Base-by-base conservation (phyloP, 352 stramenopile genomes). In the Pythium inflatum region DNA sequence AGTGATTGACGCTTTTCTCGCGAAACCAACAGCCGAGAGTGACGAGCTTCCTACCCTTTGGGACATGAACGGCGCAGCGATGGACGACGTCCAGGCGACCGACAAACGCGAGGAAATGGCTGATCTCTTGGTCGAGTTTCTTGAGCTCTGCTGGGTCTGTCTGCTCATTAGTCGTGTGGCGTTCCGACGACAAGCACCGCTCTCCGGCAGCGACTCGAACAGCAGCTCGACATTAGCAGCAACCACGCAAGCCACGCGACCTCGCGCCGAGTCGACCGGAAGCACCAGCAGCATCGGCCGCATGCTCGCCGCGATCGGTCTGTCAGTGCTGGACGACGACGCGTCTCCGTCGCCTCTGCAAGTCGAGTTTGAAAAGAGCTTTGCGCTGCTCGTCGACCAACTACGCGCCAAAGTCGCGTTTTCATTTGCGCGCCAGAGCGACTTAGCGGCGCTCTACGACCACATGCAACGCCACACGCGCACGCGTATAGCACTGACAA, bases 1-100 rank as follows among this genome's bases (percentile, higher is more conserved):
- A 69, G 81, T 94, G 0, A 77, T 94, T 49, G 81, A 89, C 20
- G 84, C 81, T 0, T 94, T 94, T 48, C 75, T 94, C n/a, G 20
- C 45, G 0, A 36, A 22, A 27, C 5, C 31, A 2, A 4, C 33
- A 16, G 51, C 27, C 9, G 16, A 18, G 22, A 24, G 36, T 9
- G 12, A 25, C 3, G 24, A 30, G 5, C 30, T 73, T 0, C 69
- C 71, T 6, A 28, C 24, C 2, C 51, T 91, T 12, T 30, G 89
- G 11, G 66, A 85, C 28, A 62, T 57, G 5, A 66, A 76, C 31
- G 83, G 83, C 4, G 49, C 34, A 1, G 25, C 30, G 13, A 87
- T 94, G 80, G 62, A 51, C 22, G 49, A 30, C 0, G 56, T 73
- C 5, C 61, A 81, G 20, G 81, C 75, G 41, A 24, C 65, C 2